phyloP scores from a whole-genome alignment of 305 asterid species.

The Fraxinus baroniana region DNA sequence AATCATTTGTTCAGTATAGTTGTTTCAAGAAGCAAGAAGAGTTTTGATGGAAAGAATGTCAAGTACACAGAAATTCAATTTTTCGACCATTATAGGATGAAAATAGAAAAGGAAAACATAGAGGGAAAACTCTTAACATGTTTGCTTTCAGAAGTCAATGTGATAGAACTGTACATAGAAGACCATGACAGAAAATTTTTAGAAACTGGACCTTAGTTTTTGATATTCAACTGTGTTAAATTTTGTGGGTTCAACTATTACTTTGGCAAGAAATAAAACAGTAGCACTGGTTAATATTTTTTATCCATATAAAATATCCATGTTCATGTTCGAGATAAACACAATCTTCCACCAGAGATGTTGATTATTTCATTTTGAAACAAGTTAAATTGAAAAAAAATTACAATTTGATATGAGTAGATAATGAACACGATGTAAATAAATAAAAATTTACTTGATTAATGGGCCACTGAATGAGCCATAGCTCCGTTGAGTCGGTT shows the following conservation, averaged over 20 bases:
- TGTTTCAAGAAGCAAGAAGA: background rate
- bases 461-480: conserved; percentile 75
- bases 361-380: background rate
- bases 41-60: background rate
- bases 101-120: background rate
- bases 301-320: background rate
- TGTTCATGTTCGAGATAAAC: background rate
- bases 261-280: conserved; percentile 20
- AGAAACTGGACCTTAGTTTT: background rate
- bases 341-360: background rate
- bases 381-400: background rate
- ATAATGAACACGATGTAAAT: background rate
- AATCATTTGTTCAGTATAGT: background rate
- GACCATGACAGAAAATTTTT: background rate
- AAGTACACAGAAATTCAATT: background rate
- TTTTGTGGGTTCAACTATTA: background rate
- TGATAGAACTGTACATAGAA: background rate
- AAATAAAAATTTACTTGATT: conserved; percentile 40
- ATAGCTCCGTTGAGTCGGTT: conserved; percentile 67
- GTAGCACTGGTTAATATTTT: background rate
- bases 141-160: background rate
- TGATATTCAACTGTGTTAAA: background rate
- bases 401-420: background rate
- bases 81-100: background rate
- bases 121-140: background rate